Evolutionary conservation across 345 rosid genomes (phyloP).

Genomic region (Eucalyptus sp.): DNA sequence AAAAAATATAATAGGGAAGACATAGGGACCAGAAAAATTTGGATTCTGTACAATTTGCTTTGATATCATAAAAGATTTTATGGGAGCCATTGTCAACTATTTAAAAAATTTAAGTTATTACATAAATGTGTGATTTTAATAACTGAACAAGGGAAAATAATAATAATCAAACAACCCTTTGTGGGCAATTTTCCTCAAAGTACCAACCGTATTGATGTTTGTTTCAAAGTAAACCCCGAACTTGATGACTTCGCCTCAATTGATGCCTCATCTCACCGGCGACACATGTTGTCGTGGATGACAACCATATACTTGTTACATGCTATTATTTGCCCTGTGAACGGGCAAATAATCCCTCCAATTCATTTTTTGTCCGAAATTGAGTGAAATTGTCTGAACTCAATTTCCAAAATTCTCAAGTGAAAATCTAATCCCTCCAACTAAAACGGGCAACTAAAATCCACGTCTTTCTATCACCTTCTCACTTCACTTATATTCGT

Average conservation of each 20-base stretch:
- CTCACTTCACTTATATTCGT: neutral
- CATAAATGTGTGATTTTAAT: neutral
- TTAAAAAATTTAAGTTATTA: neutral
- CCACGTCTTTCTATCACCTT: neutral
- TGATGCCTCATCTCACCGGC: neutral
- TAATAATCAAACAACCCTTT: neutral
- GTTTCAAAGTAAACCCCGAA: rapidly evolving
- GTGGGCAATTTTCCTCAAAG: neutral
- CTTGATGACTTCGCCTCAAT: neutral
- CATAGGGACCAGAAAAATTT: neutral
- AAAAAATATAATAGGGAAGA: neutral
- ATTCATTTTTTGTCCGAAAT: neutral
- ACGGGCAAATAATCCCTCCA: neutral
- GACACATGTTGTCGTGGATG: neutral
- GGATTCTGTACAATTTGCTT: rapidly evolving
- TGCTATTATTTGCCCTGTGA: neutral
- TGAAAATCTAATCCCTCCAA: neutral
- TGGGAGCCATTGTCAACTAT: rapidly evolving
- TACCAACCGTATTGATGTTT: neutral
- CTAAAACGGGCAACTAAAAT: neutral
- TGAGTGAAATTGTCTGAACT: neutral
- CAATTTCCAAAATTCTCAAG: neutral
- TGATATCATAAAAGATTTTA: neutral
- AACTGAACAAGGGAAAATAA: neutral
- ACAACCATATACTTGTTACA: neutral